Conservation (phyloP, 2,329 filamentous ascomycete species). For the Colletotrichum aenigma region DNA sequence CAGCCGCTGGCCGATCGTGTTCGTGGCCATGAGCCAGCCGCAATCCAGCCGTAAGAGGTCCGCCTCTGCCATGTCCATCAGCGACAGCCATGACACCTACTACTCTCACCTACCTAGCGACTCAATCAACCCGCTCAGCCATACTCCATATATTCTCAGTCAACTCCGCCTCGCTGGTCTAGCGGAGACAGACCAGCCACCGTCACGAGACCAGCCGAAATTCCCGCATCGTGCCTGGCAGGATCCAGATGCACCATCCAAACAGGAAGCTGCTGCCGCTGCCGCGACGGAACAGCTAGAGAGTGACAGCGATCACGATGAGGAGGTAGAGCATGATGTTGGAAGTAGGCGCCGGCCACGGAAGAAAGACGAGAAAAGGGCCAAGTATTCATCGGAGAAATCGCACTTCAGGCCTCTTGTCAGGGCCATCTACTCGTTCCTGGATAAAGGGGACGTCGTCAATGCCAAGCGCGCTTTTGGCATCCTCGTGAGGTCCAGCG, state of each 20-base stretch:
- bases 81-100: background rate
- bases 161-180: slow-evolving; percentile 62
- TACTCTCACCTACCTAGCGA: slow-evolving; percentile 31
- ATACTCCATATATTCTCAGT: slow-evolving; percentile 53
- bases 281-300: background rate
- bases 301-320: background rate
- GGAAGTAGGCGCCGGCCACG: slow-evolving; percentile 1
- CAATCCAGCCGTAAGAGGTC: slow-evolving; percentile 35
- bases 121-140: slow-evolving; percentile 59
- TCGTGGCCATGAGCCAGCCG: background rate
- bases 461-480: slow-evolving; percentile 79
- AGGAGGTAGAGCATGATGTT: slow-evolving; percentile 16
- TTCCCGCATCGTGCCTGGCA: slow-evolving; percentile 55
- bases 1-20: background rate
- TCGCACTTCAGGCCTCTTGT: slow-evolving; percentile 18
- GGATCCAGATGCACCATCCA: background rate
- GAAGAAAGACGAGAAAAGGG: slow-evolving; percentile 22
- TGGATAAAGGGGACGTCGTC: slow-evolving; percentile 71
- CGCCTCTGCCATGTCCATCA: slow-evolving; percentile 21
- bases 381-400: slow-evolving; percentile 17
- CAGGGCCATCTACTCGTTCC: slow-evolving; percentile 72
- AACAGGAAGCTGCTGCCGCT: background rate
- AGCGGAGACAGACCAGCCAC: slow-evolving; percentile 48
- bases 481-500: slow-evolving; percentile 58
- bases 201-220: slow-evolving; percentile 35